These are phyloP conservation scores for Suillus sp. DNA, from an alignment of 768 basidiomycete genomes.

Conservation along the genomic window DNA sequence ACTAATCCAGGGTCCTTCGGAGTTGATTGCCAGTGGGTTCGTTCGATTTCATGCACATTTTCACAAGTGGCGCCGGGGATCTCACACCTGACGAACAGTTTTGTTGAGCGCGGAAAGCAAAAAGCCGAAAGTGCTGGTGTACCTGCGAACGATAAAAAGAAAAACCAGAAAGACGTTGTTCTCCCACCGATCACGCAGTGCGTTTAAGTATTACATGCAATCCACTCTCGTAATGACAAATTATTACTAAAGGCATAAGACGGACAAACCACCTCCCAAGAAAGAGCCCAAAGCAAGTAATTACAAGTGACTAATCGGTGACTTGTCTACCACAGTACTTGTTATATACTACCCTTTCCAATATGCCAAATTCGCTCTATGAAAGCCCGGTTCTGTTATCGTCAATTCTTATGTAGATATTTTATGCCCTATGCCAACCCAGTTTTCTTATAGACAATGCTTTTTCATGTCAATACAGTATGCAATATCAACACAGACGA, in stretches of 20 bases:
- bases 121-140: neutral
- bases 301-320: neutral
- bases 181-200: neutral
- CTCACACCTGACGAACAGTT: neutral
- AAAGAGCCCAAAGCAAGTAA: neutral
- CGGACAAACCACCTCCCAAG: neutral
- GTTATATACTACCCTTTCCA: neutral
- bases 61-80: neutral
- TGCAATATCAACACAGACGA: neutral
- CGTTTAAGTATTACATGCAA: neutral
- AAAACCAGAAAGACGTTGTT: too few species aligned
- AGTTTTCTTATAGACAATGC: neutral
- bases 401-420: neutral
- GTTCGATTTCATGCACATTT: neutral
- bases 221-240: neutral
- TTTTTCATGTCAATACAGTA: neutral
- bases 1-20: neutral
- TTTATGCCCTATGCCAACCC: neutral
- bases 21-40: too few species aligned
- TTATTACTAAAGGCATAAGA: neutral
- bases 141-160: neutral
- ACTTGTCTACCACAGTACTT: neutral
- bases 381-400: neutral
- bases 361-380: neutral
- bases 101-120: neutral